Percentiles rank a stretch among this genome's conserved stretches.
Conservation (phyloP, 306 rosid species). For the Boehmeria nivea region DNA sequence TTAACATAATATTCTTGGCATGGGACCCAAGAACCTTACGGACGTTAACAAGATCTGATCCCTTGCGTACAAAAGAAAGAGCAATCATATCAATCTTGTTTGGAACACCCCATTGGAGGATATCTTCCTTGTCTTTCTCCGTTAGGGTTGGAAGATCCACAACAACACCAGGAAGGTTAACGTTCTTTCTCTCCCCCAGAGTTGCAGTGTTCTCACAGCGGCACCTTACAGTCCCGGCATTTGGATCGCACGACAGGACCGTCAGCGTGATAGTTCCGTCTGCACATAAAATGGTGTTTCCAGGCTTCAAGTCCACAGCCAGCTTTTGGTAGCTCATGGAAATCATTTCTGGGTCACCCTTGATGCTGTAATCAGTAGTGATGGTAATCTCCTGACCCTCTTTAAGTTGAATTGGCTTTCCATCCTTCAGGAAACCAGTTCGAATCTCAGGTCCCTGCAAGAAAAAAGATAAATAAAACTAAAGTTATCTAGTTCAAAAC, state of each 20-base stretch:
- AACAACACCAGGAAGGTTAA: conserved; percentile 93
- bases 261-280: conserved; percentile 89
- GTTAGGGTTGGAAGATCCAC: conserved; percentile 96
- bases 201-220: conserved; percentile 78
- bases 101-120: conserved; percentile 91
- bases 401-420: conserved; percentile 78
- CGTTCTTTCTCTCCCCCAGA: conserved; percentile 94
- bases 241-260: conserved; percentile 67
- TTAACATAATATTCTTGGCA: conserved; percentile 67
- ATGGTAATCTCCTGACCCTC: conserved; percentile 89
- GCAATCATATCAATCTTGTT: conserved; percentile 95
- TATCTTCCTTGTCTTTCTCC: conserved; percentile 90
- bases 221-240: conserved; percentile 66
- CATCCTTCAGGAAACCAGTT: conserved; percentile 81
- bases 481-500: no score
- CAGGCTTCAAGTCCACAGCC: conserved; percentile 76
- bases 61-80: conserved; percentile 94
- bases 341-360: conserved; percentile 64
- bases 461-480: conserved; percentile 15
- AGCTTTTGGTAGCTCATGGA: conserved; percentile 92
- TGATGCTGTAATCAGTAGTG: conserved; percentile 66
- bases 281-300: conserved; percentile 73
- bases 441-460: conserved; percentile 95
- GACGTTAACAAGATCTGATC: conserved; percentile 87
- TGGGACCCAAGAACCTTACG: conserved; percentile 83